A percentile compares a stretch with the other conserved stretches of the same genome.
These are phyloP conservation scores for Kazachstania sp. DNA, from an alignment of 1,139 yeast genomes.

Conservation along the genomic window DNA sequence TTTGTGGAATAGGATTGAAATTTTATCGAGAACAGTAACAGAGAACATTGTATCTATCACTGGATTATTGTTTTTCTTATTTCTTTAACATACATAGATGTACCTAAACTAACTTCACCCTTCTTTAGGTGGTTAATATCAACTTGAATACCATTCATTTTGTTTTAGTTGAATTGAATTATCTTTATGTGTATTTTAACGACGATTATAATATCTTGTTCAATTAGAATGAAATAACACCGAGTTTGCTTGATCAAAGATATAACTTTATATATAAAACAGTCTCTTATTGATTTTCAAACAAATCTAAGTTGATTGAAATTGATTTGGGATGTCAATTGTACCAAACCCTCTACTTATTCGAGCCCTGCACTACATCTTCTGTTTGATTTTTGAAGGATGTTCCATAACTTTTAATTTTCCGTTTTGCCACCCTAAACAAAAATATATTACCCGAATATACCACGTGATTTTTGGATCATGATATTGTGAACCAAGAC, in stretches of 20 bases:
- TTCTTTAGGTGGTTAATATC: slow-evolving; percentile 86
- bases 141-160: slow-evolving; percentile 80
- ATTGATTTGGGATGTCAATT: not conserved
- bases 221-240: too few species aligned
- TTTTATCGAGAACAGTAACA: not conserved
- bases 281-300: not conserved
- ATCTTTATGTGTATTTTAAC: too few species aligned
- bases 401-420: not conserved
- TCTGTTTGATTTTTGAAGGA: not conserved
- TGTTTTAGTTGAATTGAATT: not conserved
- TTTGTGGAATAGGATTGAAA: not conserved
- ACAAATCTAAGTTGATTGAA: not conserved
- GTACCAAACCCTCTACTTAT: not conserved
- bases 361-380: not conserved
- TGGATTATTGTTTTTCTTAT: not conserved
- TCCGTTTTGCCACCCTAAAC: slow-evolving; percentile 15
- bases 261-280: not conserved
- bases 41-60: not conserved
- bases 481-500: too few species aligned
- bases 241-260: too few species aligned
- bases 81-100: slow-evolving; percentile 47
- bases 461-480: not conserved
- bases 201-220: too few species aligned
- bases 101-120: slow-evolving; percentile 88
- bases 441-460: slow-evolving; percentile 4